Evolutionary conservation across 495 filamentous ascomycete genomes (phyloP), one percentile per base, ranked within the genome.

Genomic region (Penicillium simplicissimum): DNA sequence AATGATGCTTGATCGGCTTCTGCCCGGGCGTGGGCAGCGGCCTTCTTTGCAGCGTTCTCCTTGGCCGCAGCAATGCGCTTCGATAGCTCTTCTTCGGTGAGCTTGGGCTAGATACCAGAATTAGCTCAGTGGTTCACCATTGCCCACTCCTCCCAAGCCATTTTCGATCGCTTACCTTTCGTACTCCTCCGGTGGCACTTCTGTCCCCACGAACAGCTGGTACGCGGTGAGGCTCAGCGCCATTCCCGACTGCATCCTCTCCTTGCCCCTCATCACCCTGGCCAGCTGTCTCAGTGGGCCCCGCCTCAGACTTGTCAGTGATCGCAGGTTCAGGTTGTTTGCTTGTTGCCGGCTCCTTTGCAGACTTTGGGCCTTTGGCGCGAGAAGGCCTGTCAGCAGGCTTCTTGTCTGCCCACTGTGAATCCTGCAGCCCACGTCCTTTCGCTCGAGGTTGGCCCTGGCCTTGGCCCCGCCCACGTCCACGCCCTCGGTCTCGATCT

Each of bases 1-100:
- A 89, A 90, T 5, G 82, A 83, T 2, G 87, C 86, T 58, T 85
- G 82, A 60, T 91, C 88, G 37, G 85, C 86, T 76, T 90, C 86
- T 8, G 87, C 85, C 34, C 87, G 81, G 4, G 81, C 83, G 68
- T 90, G 86, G 1, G 86, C 85, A 14, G 85, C 85, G 4, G 80
- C 78, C 15, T 82, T 79, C 49, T 82, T 79, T 1, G 76, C 80
- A 55, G 85, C 87, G 47, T 86, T 83, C 52, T 86, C 75, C 51
- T 78, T 79, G 43, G 87, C 88, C 33, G 81, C 77, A 15, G 81
- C 84, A 43, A 91, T 81, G 28, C 82, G 81, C 21, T 78, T 82
- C 8, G 79, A 76, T 19, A 91, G 80, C 65, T 91, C 85, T 58
- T 81, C 85, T 72, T 90, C 88, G 34, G 87, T 90, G 42, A 90